Conservation (phyloP, 352 stramenopile species). For the Phytophthora citrophthora region DNA sequence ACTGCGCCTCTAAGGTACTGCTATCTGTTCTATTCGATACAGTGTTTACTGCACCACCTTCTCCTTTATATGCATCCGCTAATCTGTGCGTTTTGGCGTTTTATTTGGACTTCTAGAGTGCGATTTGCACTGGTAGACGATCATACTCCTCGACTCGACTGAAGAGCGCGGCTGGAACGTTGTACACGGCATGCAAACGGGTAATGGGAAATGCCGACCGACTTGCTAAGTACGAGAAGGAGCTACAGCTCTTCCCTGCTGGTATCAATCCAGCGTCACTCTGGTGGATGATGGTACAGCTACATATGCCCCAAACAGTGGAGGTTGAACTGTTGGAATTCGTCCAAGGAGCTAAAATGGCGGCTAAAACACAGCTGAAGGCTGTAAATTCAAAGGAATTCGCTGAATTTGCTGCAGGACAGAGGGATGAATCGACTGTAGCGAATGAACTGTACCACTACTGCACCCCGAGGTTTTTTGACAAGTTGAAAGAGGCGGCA, state of each 20-base stretch:
- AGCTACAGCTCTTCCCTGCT: constrained; percentile 35
- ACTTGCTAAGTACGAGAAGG: constrained; percentile 30
- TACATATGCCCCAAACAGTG: constrained; percentile 40
- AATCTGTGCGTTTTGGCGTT: constrained; percentile 2
- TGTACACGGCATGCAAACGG: constrained; percentile 19
- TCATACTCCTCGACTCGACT: constrained; percentile 23
- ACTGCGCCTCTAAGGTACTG: neutral
- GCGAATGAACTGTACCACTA: constrained; percentile 29
- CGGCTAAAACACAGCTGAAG: constrained; percentile 33
- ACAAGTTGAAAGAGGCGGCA: constrained; percentile 28
- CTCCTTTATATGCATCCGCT: neutral
- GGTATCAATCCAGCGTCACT: constrained; percentile 27
- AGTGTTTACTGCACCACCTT: neutral
- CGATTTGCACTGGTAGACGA: constrained; percentile 9
- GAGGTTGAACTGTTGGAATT: constrained; percentile 51
- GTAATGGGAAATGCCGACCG: constrained; percentile 23
- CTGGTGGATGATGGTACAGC: constrained; percentile 39
- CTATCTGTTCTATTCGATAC: too few relatives aligned
- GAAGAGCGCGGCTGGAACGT: constrained; percentile 19
- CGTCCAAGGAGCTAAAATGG: constrained; percentile 39
- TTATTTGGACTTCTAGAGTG: constrained; percentile 1
- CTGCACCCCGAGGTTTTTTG: constrained; percentile 41
- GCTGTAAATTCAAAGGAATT: constrained; percentile 49
- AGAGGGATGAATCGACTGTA: constrained; percentile 1
- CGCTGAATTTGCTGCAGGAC: constrained; percentile 30